A percentile compares a stretch with the other conserved stretches of the same genome.
phyloP scores from a whole-genome alignment of 2,329 filamentous ascomycete genomes.

The Scedosporium apiospermum region DNA sequence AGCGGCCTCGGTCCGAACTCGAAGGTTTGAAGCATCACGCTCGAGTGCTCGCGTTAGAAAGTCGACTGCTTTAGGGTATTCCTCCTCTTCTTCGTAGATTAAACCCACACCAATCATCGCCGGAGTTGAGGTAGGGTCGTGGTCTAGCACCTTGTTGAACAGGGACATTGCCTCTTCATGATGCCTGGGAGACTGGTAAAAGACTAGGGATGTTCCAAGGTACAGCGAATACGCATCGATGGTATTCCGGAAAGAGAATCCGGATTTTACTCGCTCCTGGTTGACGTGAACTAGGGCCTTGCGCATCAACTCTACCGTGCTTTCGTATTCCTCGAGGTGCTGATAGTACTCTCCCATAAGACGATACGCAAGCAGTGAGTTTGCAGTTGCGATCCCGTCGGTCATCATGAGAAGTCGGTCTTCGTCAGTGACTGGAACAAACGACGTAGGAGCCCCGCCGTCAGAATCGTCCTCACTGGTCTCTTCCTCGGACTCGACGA shows the following conservation, averaged over 20 bases:
- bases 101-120: conserved; percentile 85
- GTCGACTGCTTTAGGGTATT: conserved; percentile 71
- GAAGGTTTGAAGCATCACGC: conserved; percentile 64
- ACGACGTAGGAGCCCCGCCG: conserved; percentile 40
- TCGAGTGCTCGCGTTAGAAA: conserved; percentile 70
- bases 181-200: conserved; percentile 81
- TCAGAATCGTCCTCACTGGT: conserved; percentile 52
- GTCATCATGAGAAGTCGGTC: conserved; percentile 76
- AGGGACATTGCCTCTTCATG: conserved; percentile 81
- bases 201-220: conserved; percentile 80
- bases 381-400: conserved; percentile 55
- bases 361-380: conserved; percentile 74
- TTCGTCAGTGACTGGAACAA: conserved; percentile 57
- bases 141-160: conserved; percentile 71
- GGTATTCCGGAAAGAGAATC: conserved; percentile 58
- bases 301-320: conserved; percentile 67
- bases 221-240: conserved; percentile 66
- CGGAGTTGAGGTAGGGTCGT: conserved; percentile 65
- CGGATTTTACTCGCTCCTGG: conserved; percentile 55
- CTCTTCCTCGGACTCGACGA: conserved; percentile 33
- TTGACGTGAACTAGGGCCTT: conserved; percentile 57
- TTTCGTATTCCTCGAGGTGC: conserved; percentile 76
- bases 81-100: conserved; percentile 87
- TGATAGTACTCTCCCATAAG: conserved; percentile 78
- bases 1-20: conserved; percentile 75